Percentiles rank a stretch among this genome's conserved stretches.
Conservation (phyloP, 2,329 filamentous ascomycete genomes). For the Arachnomyces sp. region DNA sequence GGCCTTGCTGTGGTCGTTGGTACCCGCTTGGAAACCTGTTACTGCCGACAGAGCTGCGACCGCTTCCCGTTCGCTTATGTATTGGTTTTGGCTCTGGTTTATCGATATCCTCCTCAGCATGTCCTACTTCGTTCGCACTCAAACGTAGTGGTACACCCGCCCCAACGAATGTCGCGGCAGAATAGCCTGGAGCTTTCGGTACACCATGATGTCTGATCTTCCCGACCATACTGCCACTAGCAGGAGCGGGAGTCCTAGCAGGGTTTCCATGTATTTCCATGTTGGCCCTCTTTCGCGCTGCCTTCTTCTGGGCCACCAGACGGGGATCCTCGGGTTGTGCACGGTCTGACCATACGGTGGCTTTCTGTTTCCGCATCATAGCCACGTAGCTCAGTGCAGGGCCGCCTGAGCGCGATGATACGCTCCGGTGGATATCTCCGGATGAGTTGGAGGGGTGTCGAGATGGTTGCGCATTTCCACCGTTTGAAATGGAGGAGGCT, state of each 20-base stretch:
- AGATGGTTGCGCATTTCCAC: constrained; percentile 22
- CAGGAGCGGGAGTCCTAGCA: constrained; percentile 54
- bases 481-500: constrained; percentile 32
- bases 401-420: constrained; percentile 65
- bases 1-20: constrained; percentile 28
- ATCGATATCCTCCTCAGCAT: constrained; percentile 57
- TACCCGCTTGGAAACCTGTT: constrained; percentile 39
- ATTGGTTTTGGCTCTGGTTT: constrained; percentile 19
- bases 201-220: constrained; percentile 81
- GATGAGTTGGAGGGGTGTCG: constrained; percentile 20
- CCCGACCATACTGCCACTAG: constrained; percentile 44
- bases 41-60: constrained; percentile 48
- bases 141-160: constrained; percentile 83
- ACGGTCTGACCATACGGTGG: constrained; percentile 95
- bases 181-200: constrained; percentile 61
- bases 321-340: constrained; percentile 86
- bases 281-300: constrained; percentile 77
- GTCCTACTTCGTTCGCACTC: constrained; percentile 91
- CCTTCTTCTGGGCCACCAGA: constrained; percentile 70
- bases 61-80: constrained; percentile 50
- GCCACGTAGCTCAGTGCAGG: constrained; percentile 78
- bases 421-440: constrained; percentile 57
- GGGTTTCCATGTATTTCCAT: constrained; percentile 67
- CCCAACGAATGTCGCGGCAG: constrained; percentile 63
- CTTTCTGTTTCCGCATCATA: constrained; percentile 92